Evolutionary conservation across 768 basidiomycete species (phyloP).

Genomic region (Hericium coralloides): DNA sequence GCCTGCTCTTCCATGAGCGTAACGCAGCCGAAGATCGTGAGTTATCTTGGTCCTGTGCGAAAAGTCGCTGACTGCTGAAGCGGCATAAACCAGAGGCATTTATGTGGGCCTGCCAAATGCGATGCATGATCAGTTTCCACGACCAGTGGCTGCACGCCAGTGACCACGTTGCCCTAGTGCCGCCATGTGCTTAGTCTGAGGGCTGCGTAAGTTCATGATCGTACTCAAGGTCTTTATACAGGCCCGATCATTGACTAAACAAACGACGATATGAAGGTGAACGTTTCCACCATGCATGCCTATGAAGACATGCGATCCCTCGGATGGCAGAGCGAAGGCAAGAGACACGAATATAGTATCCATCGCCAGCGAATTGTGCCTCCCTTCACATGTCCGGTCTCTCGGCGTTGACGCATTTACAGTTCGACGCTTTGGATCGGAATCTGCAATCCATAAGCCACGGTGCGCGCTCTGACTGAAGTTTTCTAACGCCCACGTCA

Average conservation of each 20-base stretch:
- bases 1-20: no score
- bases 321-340: slow-evolving; percentile 56
- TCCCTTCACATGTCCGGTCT: slow-evolving; percentile 29
- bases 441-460: slow-evolving; percentile 53
- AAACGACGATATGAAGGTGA: slow-evolving; percentile 53
- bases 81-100: no score
- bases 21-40: no score
- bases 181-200: no score
- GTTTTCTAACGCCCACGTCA: slow-evolving; percentile 56
- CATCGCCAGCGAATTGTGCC: slow-evolving; percentile 48
- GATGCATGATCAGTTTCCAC: no score
- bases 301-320: slow-evolving; percentile 55
- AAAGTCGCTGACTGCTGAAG: no score
- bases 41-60: no score
- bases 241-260: slow-evolving; percentile 40
- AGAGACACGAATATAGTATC: slow-evolving; percentile 71
- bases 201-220: no score
- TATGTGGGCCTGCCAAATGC: no score
- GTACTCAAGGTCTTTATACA: background rate
- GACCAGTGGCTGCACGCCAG: no score
- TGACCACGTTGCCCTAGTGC: no score
- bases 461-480: slow-evolving; percentile 50
- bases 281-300: slow-evolving; percentile 52
- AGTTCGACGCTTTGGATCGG: slow-evolving; percentile 67
- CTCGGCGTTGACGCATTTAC: slow-evolving; percentile 30